phyloP scores from a whole-genome alignment of 768 basidiomycete species.

The Flagelloscypha sp. region DNA sequence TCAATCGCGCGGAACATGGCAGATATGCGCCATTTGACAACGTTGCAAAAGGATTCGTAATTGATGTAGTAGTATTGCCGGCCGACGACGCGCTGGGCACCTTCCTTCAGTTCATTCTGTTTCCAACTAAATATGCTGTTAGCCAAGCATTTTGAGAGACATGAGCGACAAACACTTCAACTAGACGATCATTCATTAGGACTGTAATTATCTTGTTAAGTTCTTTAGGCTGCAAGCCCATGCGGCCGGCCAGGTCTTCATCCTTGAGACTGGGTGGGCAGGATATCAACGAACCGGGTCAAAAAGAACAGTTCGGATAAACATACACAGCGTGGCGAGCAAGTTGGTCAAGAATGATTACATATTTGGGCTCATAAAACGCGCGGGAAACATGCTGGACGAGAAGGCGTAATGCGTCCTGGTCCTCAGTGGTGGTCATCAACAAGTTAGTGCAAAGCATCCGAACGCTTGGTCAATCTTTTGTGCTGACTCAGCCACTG shows the following conservation, averaged over 20 bases:
- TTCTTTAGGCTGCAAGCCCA: slow-evolving; percentile 86
- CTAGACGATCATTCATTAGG: slow-evolving; percentile 67
- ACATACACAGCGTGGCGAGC: slow-evolving; percentile 93
- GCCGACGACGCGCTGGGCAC: slow-evolving; percentile 77
- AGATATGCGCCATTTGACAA: slow-evolving; percentile 94
- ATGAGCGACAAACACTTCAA: slow-evolving; percentile 54
- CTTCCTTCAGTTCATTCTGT: slow-evolving; percentile 87
- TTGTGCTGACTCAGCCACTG: too few relatives aligned
- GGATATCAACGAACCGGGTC: slow-evolving; percentile 17
- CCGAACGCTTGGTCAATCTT: too few relatives aligned
- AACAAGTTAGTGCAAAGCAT: too few relatives aligned
- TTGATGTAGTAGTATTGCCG: slow-evolving; percentile 96
- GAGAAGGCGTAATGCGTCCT: slow-evolving; percentile 75
- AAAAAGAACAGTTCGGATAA: slow-evolving; percentile 17
- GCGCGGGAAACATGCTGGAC: slow-evolving; percentile 90
- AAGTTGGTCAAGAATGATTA: slow-evolving; percentile 90
- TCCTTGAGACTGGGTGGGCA: slow-evolving; percentile 68
- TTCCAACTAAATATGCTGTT: slow-evolving; percentile 49
- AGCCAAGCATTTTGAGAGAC: slow-evolving; percentile 1
- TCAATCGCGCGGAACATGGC: slow-evolving; percentile 90
- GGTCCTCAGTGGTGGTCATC: slow-evolving; percentile 71
- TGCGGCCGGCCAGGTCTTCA: slow-evolving; percentile 85
- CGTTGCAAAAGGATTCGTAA: slow-evolving; percentile 91
- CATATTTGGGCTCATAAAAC: slow-evolving; percentile 91
- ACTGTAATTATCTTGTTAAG: slow-evolving; percentile 83